Conservation (phyloP, 306 rosid genomes). For the Pyrus pyrifolia region DNA sequence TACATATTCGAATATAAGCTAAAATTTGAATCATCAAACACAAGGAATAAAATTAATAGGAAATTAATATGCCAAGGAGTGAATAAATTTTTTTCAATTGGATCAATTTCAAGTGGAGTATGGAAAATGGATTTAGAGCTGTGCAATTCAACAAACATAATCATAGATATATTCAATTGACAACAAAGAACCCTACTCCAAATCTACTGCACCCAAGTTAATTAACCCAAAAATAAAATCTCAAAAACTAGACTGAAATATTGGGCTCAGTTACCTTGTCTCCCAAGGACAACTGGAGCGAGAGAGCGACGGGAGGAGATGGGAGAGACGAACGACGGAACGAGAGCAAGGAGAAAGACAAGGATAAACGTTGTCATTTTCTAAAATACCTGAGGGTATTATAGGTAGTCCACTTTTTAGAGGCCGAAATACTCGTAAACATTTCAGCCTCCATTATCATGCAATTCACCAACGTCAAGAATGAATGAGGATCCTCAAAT, state of each 20-base stretch:
- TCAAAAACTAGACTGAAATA: neutral
- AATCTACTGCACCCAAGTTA: neutral
- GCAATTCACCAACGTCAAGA: too few species aligned
- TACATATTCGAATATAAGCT: neutral
- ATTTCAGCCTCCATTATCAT: too few species aligned
- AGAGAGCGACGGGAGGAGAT: neutral
- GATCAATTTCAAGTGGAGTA: too few species aligned
- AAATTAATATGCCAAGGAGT: neutral
- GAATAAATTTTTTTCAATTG: neutral
- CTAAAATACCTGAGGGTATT: neutral
- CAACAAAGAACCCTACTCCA: neutral
- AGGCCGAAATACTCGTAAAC: accelerated
- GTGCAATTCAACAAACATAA: too few species aligned
- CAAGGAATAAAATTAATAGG: too few species aligned
- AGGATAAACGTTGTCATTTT: neutral
- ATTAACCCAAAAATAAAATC: neutral
- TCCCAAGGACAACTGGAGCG: neutral
- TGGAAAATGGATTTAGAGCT: too few species aligned
- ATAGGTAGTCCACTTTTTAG: neutral
- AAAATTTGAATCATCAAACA: too few species aligned
- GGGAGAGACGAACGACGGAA: neutral
- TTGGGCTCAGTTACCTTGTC: neutral
- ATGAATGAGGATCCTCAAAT: too few species aligned
- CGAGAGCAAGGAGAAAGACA: neutral
- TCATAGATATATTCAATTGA: too few species aligned